Conservation (phyloP, 805 yeast species). For the Priceomyces melissophilus region DNA sequence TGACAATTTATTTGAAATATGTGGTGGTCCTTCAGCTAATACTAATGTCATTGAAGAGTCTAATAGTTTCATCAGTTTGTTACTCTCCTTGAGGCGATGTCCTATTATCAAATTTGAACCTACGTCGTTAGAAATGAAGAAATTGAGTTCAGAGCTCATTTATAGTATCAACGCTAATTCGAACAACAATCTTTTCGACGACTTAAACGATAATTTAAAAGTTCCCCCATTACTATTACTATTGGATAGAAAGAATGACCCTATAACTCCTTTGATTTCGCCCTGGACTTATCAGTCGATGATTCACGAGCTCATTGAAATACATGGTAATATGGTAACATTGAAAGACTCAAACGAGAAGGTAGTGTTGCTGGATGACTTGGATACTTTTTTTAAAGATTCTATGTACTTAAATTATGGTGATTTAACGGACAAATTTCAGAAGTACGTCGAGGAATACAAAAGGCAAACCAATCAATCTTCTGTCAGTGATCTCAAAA, state of each 20-base stretch:
- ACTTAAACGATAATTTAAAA: conserved; percentile 53
- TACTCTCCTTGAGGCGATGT: conserved; percentile 69
- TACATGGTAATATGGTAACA: conserved; percentile 75
- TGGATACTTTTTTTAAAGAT: conserved; percentile 74
- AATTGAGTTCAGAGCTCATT: conserved; percentile 64
- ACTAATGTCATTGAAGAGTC: conserved; percentile 28
- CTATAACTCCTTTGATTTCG: conserved; percentile 83
- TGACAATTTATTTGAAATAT: conserved; percentile 52
- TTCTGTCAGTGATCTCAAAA: conserved; percentile 53
- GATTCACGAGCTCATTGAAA: conserved; percentile 90
- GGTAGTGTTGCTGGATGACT: conserved; percentile 50
- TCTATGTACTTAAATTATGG: conserved; percentile 91
- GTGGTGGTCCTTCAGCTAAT: conserved; percentile 12
- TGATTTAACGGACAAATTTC: conserved; percentile 85
- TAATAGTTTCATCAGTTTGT: conserved; percentile 45
- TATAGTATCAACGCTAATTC: conserved; percentile 54
- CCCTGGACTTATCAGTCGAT: conserved; percentile 99
- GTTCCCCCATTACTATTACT: conserved; percentile 71
- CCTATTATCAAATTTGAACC: conserved; percentile 80
- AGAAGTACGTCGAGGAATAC: conserved; percentile 77
- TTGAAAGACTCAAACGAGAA: conserved; percentile 51
- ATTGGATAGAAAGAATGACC: conserved; percentile 84
- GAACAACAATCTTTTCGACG: conserved; percentile 63
- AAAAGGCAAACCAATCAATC: conserved; percentile 75
- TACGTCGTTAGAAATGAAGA: conserved; percentile 59